Conservation (phyloP, 2,329 filamentous ascomycete genomes). For the Saccharata proteae region DNA sequence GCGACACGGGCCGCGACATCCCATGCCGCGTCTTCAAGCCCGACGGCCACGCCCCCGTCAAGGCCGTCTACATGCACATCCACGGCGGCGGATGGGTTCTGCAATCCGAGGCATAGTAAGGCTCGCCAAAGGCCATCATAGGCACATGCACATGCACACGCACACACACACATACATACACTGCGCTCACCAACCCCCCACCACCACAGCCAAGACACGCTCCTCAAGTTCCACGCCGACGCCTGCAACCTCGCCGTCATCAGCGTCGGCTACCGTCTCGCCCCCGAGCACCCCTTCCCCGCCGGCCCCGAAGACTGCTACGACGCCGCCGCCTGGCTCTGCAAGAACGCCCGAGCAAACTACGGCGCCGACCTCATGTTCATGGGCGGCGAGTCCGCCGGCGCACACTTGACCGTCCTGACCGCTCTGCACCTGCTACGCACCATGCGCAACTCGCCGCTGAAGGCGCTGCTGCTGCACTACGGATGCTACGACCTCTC, state of each 20-base stretch:
- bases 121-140: conserved; percentile 4
- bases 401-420: conserved; percentile 37
- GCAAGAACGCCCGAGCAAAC: conserved; percentile 32
- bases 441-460: conserved; percentile 24
- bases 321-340: conserved; percentile 43
- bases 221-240: conserved; percentile 40
- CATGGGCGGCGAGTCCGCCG: conserved; percentile 30
- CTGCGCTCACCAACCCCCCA: background rate
- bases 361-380: conserved; percentile 29
- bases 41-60: conserved; percentile 28
- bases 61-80: conserved; percentile 42
- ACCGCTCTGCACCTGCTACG: conserved; percentile 37
- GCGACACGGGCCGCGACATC: conserved; percentile 39
- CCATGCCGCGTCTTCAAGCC: conserved; percentile 42
- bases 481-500: conserved; percentile 42
- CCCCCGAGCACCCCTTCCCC: conserved; percentile 48
- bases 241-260: conserved; percentile 37
- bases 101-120: conserved; percentile 27
- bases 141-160: background rate
- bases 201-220: conserved; percentile 30
- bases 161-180: too few relatives aligned
- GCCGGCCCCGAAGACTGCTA: conserved; percentile 43
- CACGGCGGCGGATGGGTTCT: conserved; percentile 42
- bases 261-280: conserved; percentile 47
- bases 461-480: conserved; percentile 40